These are phyloP conservation scores for Leishmania amazonensis DNA, from an alignment of 208 protist species.

Conservation along the genomic window DNA sequence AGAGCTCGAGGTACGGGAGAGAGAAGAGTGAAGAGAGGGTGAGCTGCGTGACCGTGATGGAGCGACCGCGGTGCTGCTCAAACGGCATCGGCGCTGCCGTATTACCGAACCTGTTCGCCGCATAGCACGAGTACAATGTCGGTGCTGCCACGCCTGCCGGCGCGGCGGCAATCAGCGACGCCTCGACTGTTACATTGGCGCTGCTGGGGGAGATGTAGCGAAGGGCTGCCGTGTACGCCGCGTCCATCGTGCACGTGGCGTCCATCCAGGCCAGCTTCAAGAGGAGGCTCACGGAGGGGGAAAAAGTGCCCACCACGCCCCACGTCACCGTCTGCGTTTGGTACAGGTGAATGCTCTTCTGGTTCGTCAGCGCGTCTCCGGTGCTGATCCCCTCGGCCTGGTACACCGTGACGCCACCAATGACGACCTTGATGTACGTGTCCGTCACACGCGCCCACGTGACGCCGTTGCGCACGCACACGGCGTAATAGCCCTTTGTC, in stretches of 20 bases:
- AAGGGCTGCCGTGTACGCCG: conserved; percentile 43
- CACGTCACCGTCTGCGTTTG: conserved; percentile 56
- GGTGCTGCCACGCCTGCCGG: conserved; percentile 17
- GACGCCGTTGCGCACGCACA: conserved; percentile 44
- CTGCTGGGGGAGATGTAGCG: conserved; percentile 44
- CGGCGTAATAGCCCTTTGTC: conserved; percentile 41
- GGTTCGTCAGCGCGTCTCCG: conserved; percentile 23
- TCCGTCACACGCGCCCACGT: conserved; percentile 24
- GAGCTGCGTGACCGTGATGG: conserved; percentile 39
- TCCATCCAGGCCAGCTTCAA: conserved; percentile 69
- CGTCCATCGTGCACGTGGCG: conserved; percentile 33
- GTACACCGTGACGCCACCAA: conserved; percentile 13
- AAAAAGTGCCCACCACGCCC: conserved; percentile 56
- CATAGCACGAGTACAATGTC: conserved; percentile 43
- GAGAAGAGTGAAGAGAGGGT: conserved; percentile 64
- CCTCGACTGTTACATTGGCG: conserved; percentile 41
- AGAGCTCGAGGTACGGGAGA: conserved; percentile 47
- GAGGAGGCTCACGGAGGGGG: conserved; percentile 19
- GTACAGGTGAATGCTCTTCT: conserved; percentile 49
- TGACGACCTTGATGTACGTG: conserved; percentile 42
- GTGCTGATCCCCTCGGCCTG: conserved; percentile 51
- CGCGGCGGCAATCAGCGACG: conserved; percentile 37
- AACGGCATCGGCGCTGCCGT: conserved; percentile 43
- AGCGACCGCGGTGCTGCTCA: conserved; percentile 39
- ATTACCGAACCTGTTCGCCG: neutral